Base-by-base conservation (phyloP, 768 basidiomycete species). In the Russula griseocarnosa region DNA sequence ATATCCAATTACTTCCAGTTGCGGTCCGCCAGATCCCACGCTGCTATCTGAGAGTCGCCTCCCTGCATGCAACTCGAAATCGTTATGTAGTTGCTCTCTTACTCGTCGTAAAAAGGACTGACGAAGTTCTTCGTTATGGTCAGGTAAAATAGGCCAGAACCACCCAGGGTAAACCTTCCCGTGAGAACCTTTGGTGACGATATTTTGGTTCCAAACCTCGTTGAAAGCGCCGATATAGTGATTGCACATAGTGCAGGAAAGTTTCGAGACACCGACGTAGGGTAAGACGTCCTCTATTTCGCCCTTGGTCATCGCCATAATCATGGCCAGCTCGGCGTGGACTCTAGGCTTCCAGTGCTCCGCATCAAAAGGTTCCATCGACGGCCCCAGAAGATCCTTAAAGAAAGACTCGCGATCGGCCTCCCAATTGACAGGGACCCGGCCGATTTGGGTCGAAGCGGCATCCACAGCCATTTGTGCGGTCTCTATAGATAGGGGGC, bases 131-230 rank as follows among this genome's bases (percentile, higher is more conserved):
- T 9, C 46, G 11, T 47, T 22, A 47, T 10, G 9, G 46, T 8
- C 4, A 22, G 46, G 46, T 22, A 47, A 10, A 13, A 3, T 22
- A 47, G n/a, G 46, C 46, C 46, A 47, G n/a, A n/a, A 47, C 46
- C 46, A 47, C 22, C n/a, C 46, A n/a, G 46, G n/a, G 46, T 47
- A 47, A 47, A 22, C 46, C 46, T 47, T 47, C 46, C 46, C 46
- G 46, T 47, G 11, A 47, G 46, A 24, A 47, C 46, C 46, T 22
- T 47, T 47, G 10, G 46, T 47, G 10, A 11, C 10, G n/a, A 47
- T 22, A 1, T 22, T 47, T 47, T 47, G 46, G 5, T 22, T 5
- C n/a, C 10, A 22, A 22, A 22, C 46, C 44, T 47, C 11, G 11
- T 47, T 47, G 46, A 47, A 47, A 22, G 46, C 46, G n/a, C 10